Conservation (phyloP, 306 rosid genomes). For the Lathyrus tuberosus region DNA sequence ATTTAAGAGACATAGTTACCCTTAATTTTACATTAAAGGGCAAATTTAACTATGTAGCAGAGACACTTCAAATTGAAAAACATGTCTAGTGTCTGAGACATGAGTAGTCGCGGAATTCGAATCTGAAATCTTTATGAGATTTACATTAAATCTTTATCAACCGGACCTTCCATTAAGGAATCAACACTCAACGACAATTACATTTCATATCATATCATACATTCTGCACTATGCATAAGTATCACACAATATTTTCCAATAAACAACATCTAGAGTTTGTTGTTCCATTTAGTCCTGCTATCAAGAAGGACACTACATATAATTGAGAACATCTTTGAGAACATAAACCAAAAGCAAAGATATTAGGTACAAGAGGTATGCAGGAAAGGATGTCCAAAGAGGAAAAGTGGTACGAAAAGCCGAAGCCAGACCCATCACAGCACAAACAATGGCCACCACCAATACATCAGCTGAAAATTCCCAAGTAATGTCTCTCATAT, state of each 20-base stretch:
- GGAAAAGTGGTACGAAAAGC: constrained; percentile 49
- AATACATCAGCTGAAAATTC: constrained; percentile 66
- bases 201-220: not conserved
- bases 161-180: no score
- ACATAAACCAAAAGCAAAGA: constrained; percentile 54
- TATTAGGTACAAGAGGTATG: constrained; percentile 53
- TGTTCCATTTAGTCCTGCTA: not conserved
- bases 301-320: not conserved
- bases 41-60: no score
- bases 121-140: no score
- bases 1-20: no score
- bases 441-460: constrained; percentile 60
- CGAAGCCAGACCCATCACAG: constrained; percentile 51
- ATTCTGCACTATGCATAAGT: not conserved
- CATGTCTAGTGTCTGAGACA: no score
- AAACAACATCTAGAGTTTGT: not conserved
- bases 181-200: not conserved
- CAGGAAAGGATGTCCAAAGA: constrained; percentile 57
- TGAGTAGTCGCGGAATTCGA: no score
- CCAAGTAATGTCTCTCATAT: constrained; percentile 56
- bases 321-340: constrained; percentile 48
- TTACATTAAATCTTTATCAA: no score
- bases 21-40: no score
- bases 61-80: no score
- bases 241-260: not conserved